phyloP scores from a whole-genome alignment of 1,139 yeast species.

The Petasospora rhodanensis region DNA sequence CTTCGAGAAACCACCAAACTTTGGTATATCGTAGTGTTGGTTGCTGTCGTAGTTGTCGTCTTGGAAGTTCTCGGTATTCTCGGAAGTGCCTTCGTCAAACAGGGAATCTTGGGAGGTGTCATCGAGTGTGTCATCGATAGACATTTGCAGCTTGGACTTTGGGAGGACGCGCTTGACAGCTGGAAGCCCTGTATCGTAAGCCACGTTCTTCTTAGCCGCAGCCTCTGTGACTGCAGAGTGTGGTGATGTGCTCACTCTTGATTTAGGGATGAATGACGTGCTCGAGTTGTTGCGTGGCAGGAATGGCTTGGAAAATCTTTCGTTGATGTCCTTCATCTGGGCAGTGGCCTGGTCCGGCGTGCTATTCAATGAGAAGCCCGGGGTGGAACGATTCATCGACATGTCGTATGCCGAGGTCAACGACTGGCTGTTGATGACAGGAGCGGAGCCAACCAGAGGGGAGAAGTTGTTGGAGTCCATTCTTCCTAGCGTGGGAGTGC shows the following conservation, averaged over 20 bases:
- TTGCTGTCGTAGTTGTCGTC: conserved; percentile 24
- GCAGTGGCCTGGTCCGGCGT: background rate
- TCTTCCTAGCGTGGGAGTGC: conserved; percentile 1
- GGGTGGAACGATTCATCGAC: no score
- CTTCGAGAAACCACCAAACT: conserved; percentile 73
- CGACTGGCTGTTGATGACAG: no score
- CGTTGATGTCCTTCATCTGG: conserved; percentile 9
- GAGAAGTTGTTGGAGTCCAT: conserved; percentile 2
- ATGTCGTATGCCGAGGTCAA: no score
- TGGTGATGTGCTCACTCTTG: conserved; percentile 21
- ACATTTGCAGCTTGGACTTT: conserved; percentile 16
- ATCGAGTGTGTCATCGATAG: conserved; percentile 11
- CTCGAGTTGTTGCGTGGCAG: conserved; percentile 8
- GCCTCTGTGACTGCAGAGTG: conserved; percentile 12
- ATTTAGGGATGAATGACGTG: conserved; percentile 24
- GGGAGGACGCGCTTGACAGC: conserved; percentile 16
- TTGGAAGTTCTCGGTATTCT: conserved; percentile 10
- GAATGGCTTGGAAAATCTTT: conserved; percentile 3
- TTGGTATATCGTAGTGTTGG: conserved; percentile 41
- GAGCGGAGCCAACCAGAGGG: background rate
- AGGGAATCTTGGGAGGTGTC: no score
- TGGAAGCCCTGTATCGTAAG: conserved; percentile 12
- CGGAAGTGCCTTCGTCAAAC: conserved; percentile 7
- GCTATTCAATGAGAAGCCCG: conserved; percentile 2
- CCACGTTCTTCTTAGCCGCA: conserved; percentile 7